These are phyloP conservation scores for Podaxis mareebaensis DNA, from an alignment of 768 basidiomycete species.

Conservation along the genomic window DNA sequence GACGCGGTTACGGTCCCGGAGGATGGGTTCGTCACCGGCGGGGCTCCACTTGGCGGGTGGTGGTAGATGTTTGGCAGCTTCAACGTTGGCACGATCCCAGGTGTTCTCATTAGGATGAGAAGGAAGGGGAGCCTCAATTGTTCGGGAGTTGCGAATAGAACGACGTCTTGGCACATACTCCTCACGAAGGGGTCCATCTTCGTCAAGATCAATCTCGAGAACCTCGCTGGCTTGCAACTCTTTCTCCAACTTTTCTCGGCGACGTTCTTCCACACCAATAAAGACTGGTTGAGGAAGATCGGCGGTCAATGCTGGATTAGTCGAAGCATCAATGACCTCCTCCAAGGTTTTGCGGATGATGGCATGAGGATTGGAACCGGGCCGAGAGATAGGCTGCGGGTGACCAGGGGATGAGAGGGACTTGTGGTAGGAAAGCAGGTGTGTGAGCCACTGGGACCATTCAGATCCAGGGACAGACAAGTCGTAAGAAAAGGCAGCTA, in stretches of 20 bases:
- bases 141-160: constrained; percentile 15
- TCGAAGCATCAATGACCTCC: constrained; percentile 59
- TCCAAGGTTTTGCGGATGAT: constrained; percentile 71
- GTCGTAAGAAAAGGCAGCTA: constrained; percentile 72
- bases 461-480: constrained; percentile 62
- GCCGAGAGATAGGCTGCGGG: constrained; percentile 78
- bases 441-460: constrained; percentile 74
- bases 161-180: constrained; percentile 80
- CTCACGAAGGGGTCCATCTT: constrained; percentile 79
- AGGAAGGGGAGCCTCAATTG: constrained; percentile 7
- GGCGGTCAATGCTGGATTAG: constrained; percentile 27
- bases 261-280: constrained; percentile 67
- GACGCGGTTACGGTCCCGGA: constrained; percentile 50
- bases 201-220: constrained; percentile 77
- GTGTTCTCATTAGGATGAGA: constrained; percentile 19
- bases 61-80: constrained; percentile 45
- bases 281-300: constrained; percentile 64
- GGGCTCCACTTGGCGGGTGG: constrained; percentile 85
- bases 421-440: constrained; percentile 64
- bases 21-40: constrained; percentile 73
- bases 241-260: constrained; percentile 50
- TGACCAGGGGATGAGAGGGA: constrained; percentile 58
- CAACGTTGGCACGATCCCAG: constrained; percentile 22
- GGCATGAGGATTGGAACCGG: constrained; percentile 68
- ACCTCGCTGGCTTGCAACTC: constrained; percentile 45